phyloP scores from a whole-genome alignment of 75 land plant genomes.

The Chamaecyparis obtusa region DNA sequence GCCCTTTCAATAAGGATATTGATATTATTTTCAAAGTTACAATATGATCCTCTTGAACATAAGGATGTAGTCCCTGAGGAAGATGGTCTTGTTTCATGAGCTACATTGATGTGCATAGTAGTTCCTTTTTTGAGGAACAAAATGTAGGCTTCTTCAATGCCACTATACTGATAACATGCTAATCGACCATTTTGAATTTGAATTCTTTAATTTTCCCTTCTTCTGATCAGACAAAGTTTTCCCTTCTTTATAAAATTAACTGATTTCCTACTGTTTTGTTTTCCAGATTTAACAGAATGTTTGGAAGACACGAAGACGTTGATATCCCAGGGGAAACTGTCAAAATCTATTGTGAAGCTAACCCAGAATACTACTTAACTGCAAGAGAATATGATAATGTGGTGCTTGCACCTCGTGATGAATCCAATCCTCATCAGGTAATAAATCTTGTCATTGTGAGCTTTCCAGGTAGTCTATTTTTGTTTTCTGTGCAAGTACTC shows the following conservation, averaged over 20 bases:
- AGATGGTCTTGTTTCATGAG: neutral
- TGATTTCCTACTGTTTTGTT: neutral
- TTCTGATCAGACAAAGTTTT: neutral
- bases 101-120: neutral
- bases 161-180: neutral
- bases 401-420: conserved; percentile 21
- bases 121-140: neutral
- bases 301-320: neutral
- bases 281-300: neutral
- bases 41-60: neutral
- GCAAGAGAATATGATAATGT: conserved; percentile 18
- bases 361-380: conserved; percentile 24
- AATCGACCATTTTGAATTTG: neutral
- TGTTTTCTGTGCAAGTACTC: neutral
- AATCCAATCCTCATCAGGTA: conserved; percentile 20
- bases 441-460: neutral
- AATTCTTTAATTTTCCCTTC: neutral
- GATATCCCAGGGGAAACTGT: conserved; percentile 14
- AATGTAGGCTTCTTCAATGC: neutral
- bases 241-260: neutral
- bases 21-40: neutral
- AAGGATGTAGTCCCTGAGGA: neutral
- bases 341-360: conserved; percentile 26
- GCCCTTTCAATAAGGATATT: neutral
- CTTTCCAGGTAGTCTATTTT: neutral